Evolutionary conservation across 2,329 filamentous ascomycete genomes (phyloP).

Genomic region (Fusarium coicis): DNA sequence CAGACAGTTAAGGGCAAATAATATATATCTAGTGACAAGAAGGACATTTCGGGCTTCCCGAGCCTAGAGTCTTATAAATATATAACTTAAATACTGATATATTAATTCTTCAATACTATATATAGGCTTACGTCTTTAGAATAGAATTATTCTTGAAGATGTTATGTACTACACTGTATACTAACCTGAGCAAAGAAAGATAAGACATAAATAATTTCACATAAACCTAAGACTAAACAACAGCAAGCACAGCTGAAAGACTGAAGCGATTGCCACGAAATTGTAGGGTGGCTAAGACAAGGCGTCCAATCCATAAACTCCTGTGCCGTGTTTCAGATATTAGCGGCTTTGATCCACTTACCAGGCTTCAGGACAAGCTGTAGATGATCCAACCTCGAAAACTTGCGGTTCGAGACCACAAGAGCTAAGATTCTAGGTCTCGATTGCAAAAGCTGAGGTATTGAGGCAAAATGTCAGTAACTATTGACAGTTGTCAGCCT

Average conservation of each 20-base stretch:
- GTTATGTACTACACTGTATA: too few relatives aligned
- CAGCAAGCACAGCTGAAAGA: background rate
- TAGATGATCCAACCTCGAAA: background rate
- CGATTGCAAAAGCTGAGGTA: background rate
- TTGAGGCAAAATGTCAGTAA: background rate
- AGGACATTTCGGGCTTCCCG: background rate
- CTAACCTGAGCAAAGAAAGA: too few relatives aligned
- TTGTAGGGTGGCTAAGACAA: background rate
- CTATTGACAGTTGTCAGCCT: fast-evolving
- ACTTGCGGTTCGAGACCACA: background rate
- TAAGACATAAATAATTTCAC: background rate
- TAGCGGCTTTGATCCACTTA: background rate
- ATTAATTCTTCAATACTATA: too few relatives aligned
- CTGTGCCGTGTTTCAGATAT: background rate
- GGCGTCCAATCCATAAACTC: background rate
- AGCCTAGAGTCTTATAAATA: background rate
- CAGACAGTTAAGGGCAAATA: background rate
- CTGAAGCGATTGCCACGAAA: background rate
- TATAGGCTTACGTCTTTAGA: too few relatives aligned
- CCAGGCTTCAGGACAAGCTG: background rate
- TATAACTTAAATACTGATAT: too few relatives aligned
- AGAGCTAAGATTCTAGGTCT: background rate
- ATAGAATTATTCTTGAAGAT: too few relatives aligned
- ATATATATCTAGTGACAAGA: background rate
- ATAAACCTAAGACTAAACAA: background rate